Percentiles rank a stretch among this genome's conserved stretches.
phyloP scores from a whole-genome alignment of 345 rosid species.

The Eucalyptus curtisii region DNA sequence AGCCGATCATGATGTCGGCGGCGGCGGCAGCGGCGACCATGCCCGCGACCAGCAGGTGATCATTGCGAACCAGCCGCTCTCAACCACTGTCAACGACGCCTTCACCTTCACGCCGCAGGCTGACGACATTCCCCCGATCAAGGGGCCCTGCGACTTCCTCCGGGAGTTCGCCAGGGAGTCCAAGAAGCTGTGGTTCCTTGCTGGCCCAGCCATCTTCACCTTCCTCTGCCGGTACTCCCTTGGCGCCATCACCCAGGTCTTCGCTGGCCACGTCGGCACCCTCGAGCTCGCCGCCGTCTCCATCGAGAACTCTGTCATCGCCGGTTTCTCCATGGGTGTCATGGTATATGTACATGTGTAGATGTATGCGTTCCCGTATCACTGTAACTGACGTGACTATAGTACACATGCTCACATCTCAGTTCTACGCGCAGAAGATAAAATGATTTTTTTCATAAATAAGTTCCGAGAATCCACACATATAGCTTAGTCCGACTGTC shows the following conservation, averaged over 20 bases:
- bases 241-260: conserved; percentile 77
- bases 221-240: conserved; percentile 70
- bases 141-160: conserved; percentile 23
- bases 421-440: neutral
- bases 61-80: neutral
- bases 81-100: neutral
- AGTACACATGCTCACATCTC: neutral
- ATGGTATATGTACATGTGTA: conserved; percentile 42
- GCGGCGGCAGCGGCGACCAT: neutral
- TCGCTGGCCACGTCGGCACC: conserved; percentile 69
- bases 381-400: neutral
- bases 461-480: neutral
- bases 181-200: conserved; percentile 76
- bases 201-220: conserved; percentile 96
- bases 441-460: neutral
- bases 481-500: neutral
- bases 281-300: conserved; percentile 76
- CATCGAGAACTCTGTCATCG: conserved; percentile 77
- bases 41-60: neutral
- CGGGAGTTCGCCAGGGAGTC: conserved; percentile 41
- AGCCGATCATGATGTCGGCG: neutral
- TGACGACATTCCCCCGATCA: conserved; percentile 65
- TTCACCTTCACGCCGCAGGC: conserved; percentile 21
- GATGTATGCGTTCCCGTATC: neutral
- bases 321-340: conserved; percentile 75